A percentile compares a stretch with the other conserved stretches of the same genome.
Evolutionary conservation across 345 rosid species (phyloP).

Genomic region (Anastatica hierochuntica): DNA sequence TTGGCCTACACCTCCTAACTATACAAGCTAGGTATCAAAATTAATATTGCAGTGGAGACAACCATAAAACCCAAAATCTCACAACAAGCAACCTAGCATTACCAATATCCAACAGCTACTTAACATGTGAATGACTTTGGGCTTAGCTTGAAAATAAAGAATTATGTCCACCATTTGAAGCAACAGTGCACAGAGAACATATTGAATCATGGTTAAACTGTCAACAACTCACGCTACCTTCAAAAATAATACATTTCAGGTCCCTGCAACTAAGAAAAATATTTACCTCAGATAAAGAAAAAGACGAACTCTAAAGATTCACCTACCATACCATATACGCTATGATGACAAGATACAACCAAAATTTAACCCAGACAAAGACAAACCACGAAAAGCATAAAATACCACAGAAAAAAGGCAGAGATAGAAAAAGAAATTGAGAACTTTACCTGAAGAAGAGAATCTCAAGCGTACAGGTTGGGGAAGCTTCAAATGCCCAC

Average conservation of each 20-base stretch:
- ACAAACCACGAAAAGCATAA: neutral
- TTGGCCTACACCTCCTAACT: constrained; percentile 4
- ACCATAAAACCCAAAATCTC: constrained; percentile 1
- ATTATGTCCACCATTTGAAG: constrained; percentile 1
- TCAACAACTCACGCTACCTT: neutral
- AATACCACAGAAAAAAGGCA: neutral
- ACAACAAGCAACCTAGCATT: neutral
- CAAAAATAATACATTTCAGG: too few relatives aligned
- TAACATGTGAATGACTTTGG: neutral
- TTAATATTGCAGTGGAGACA: neutral
- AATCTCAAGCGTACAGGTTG: constrained; percentile 59
- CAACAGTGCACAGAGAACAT: neutral
- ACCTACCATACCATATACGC: neutral
- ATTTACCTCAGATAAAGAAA: neutral
- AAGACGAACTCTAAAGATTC: neutral
- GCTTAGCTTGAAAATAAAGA: neutral
- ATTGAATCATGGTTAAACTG: constrained; percentile 5
- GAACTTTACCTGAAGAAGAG: constrained; percentile 55
- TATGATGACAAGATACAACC: neutral
- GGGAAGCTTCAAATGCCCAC: constrained; percentile 51
- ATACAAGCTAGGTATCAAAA: neutral
- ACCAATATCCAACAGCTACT: constrained; percentile 3
- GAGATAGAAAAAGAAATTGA: neutral
- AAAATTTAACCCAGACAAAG: neutral
- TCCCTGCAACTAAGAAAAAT: neutral